phyloP scores from a whole-genome alignment of 306 rosid species.

The Glycine latifolia region DNA sequence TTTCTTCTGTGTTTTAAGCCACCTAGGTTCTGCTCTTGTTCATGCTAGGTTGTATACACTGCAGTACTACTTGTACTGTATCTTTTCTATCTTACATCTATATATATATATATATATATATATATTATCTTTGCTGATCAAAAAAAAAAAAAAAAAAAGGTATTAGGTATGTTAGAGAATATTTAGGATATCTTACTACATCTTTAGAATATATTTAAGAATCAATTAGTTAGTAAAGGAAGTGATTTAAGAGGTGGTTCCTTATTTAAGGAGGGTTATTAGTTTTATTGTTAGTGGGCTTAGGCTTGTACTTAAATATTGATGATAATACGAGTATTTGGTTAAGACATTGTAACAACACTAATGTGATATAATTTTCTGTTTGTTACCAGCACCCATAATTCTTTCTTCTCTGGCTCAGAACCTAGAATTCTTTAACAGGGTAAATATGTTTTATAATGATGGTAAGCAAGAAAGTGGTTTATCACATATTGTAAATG shows the following conservation, averaged over 20 bases:
- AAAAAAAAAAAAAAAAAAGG: too few relatives aligned
- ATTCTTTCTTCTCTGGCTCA: conserved; percentile 8
- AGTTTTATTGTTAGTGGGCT: neutral
- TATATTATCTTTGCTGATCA: too few relatives aligned
- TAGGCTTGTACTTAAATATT: neutral
- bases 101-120: too few relatives aligned
- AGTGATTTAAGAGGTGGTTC: neutral
- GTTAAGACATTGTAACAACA: neutral
- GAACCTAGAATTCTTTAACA: conserved; percentile 5
- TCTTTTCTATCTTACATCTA: too few relatives aligned
- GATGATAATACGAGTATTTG: neutral
- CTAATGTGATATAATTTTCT: conserved; percentile 10
- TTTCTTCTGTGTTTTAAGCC: too few relatives aligned
- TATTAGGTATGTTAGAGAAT: neutral
- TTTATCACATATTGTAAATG: conserved; percentile 12
- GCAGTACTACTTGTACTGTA: too few relatives aligned
- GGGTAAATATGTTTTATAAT: conserved; percentile 17
- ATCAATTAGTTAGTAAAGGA: neutral
- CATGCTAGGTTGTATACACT: too few relatives aligned
- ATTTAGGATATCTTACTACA: conserved; percentile 6
- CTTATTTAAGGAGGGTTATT: neutral
- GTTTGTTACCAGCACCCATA: neutral
- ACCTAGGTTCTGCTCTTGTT: too few relatives aligned
- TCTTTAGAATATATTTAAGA: conserved; percentile 18
- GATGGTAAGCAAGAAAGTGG: conserved; percentile 25